phyloP scores from a whole-genome alignment of 805 yeast species.

The Zygoascus bituminiphila region DNA sequence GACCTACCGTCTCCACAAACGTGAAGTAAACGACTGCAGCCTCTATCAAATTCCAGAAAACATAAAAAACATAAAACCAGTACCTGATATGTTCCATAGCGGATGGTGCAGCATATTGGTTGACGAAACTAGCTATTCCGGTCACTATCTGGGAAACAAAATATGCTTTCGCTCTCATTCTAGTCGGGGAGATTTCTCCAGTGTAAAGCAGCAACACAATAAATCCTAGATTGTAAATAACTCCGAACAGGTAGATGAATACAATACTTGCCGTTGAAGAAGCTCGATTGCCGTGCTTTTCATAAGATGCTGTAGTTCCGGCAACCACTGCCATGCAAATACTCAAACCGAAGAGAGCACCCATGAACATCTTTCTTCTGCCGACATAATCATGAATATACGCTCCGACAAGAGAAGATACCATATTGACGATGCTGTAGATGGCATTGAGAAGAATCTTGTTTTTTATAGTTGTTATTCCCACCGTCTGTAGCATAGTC shows the following conservation, averaged over 20 bases:
- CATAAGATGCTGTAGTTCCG: neutral
- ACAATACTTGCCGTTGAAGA: neutral
- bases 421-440: neutral
- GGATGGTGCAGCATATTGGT: neutral
- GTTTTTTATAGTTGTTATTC: neutral
- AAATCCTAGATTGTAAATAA: neutral
- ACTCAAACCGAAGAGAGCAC: neutral
- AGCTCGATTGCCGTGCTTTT: neutral
- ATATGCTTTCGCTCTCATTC: constrained; percentile 8
- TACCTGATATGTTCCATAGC: constrained; percentile 35
- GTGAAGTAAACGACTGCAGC: constrained; percentile 42
- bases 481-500: neutral
- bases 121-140: constrained; percentile 4
- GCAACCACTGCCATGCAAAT: neutral
- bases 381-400: neutral
- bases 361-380: constrained; percentile 2
- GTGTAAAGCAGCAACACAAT: constrained; percentile 17
- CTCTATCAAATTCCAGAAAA: constrained; percentile 32
- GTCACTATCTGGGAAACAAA: too few species aligned
- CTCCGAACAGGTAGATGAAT: neutral
- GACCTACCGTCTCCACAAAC: constrained; percentile 69
- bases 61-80: constrained; percentile 63
- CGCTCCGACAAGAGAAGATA: neutral
- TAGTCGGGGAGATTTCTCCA: constrained; percentile 8
- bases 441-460: neutral